phyloP scores from a whole-genome alignment of 106 monocot genomes.

The Dendrobium catenatum region DNA sequence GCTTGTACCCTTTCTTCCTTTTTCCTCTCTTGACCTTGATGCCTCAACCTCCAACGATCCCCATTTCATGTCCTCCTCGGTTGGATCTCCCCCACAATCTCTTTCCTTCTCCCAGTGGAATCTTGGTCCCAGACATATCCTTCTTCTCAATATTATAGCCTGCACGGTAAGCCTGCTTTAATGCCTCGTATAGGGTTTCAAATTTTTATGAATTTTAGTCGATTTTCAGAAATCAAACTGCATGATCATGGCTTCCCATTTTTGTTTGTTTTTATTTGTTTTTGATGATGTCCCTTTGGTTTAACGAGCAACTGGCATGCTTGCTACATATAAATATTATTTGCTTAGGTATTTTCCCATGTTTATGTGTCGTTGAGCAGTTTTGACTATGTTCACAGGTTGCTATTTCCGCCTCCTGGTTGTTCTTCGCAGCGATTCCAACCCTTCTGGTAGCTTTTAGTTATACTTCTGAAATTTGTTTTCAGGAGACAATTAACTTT shows the following conservation, averaged over 20 bases:
- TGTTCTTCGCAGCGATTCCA: slow-evolving; percentile 75
- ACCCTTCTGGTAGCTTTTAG: slow-evolving; percentile 45
- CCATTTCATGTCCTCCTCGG: slow-evolving; percentile 22
- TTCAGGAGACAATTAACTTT: background rate
- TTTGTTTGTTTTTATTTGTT: background rate
- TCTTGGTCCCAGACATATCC: slow-evolving; percentile 34
- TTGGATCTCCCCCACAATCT: slow-evolving; percentile 29
- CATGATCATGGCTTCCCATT: background rate
- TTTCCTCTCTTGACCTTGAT: background rate
- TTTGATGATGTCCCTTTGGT: too few relatives aligned
- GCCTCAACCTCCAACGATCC: background rate
- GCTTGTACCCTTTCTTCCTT: background rate
- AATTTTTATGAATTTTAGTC: background rate
- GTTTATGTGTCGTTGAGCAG: background rate
- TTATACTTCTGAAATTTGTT: background rate
- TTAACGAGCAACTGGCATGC: too few relatives aligned
- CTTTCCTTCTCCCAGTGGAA: slow-evolving; percentile 20
- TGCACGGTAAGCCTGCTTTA: slow-evolving; percentile 32
- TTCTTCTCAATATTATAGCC: slow-evolving; percentile 42
- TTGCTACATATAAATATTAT: too few relatives aligned
- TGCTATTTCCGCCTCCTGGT: slow-evolving; percentile 58
- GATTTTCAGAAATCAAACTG: background rate
- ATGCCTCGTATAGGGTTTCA: background rate
- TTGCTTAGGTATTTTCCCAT: background rate
- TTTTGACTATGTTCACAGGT: slow-evolving; percentile 22